phyloP scores from a whole-genome alignment of 345 rosid genomes.

The Euclidium syriacum region DNA sequence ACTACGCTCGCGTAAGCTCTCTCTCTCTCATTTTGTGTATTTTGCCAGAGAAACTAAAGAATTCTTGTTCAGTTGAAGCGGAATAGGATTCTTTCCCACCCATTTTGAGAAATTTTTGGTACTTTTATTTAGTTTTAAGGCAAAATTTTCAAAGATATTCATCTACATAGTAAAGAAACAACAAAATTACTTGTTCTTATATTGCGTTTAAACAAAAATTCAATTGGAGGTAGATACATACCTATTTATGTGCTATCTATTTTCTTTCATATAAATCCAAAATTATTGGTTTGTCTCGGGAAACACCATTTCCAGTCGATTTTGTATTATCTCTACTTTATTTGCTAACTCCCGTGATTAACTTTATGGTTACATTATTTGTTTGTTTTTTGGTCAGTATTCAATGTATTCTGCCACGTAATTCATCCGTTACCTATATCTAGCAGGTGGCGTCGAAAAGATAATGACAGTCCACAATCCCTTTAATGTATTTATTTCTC shows the following conservation, averaged over 20 bases:
- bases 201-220: not conserved
- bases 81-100: not conserved
- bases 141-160: not conserved
- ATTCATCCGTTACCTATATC: not conserved
- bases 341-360: not conserved
- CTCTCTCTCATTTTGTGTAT: not conserved
- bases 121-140: not conserved
- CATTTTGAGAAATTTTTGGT: not conserved
- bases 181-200: not conserved
- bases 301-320: not conserved
- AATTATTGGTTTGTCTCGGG: too few species aligned
- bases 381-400: not conserved
- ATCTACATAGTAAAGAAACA: not conserved
- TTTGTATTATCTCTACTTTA: not conserved
- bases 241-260: not conserved
- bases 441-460: not conserved
- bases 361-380: not conserved
- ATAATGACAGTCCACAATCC: not conserved
- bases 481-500: not conserved
- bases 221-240: not conserved
- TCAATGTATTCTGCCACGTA: not conserved
- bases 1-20: conserved; percentile 56
- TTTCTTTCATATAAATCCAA: too few species aligned
- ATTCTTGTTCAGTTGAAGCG: not conserved
- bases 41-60: not conserved